Evolutionary conservation across 2,329 filamentous ascomycete genomes (phyloP).

Genomic region (Pseudocercospora fijiensis): DNA sequence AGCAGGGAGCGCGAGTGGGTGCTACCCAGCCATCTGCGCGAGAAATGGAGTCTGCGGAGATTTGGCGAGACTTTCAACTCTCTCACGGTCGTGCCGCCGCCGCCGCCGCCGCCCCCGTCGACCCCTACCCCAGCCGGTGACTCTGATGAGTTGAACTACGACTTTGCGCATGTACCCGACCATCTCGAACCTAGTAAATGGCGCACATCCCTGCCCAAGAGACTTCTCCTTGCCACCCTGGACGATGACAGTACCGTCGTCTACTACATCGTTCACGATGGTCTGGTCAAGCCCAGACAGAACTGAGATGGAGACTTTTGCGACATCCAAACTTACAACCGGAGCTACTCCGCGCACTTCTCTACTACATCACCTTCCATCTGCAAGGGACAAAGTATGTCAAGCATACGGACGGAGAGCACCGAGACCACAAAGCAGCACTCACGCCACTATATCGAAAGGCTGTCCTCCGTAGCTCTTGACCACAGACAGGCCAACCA

Average conservation of each 20-base stretch:
- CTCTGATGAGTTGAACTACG: conserved; percentile 21
- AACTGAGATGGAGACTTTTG: conserved; percentile 54
- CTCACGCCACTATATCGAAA: not conserved
- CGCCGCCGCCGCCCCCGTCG: conserved; percentile 42
- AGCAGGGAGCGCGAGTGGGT: conserved; percentile 68
- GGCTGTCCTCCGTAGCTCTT: too few species aligned
- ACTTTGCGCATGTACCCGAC: conserved; percentile 25
- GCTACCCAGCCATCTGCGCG: conserved; percentile 67
- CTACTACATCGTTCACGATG: conserved; percentile 82
- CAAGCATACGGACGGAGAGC: too few species aligned
- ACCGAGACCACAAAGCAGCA: not conserved
- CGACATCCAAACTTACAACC: not conserved
- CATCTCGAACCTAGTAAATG: conserved; percentile 38
- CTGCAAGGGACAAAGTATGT: not conserved
- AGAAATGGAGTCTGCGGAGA: conserved; percentile 67
- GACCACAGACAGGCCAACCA: not conserved
- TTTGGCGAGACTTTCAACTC: conserved; percentile 70
- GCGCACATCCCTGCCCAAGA: conserved; percentile 54
- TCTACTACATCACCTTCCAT: not conserved
- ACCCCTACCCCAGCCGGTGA: conserved; percentile 33
- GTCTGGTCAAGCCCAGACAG: conserved; percentile 81
- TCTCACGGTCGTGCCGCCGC: conserved; percentile 43
- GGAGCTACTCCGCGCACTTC: not conserved
- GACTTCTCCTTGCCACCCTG: conserved; percentile 70
- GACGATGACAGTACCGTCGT: conserved; percentile 80